These are phyloP conservation scores for Rhodosporidiobolus sp. DNA, from an alignment of 768 basidiomycete species.

Conservation along the genomic window DNA sequence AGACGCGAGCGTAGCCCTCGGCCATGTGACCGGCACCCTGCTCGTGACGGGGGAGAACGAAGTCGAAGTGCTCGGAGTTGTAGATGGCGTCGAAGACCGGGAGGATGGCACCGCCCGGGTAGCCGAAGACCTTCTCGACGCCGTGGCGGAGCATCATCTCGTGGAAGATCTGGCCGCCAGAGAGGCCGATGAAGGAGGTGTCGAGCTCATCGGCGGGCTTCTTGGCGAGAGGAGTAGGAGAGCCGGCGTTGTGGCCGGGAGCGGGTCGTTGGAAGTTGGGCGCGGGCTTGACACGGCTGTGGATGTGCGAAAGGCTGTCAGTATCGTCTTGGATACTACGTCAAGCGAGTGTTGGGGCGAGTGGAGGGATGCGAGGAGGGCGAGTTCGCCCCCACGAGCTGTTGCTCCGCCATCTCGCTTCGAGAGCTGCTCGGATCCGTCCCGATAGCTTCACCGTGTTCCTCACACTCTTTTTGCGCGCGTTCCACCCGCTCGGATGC, in stretches of 20 bases:
- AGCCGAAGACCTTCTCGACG: constrained; percentile 96
- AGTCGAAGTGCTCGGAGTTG: constrained; percentile 90
- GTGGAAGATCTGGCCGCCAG: constrained; percentile 96
- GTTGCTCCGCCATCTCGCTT: too few species aligned
- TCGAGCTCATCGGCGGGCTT: constrained; percentile 52
- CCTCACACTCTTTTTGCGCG: too few species aligned
- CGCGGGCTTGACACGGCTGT: constrained; percentile 30
- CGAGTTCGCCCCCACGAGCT: too few species aligned
- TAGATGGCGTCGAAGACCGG: constrained; percentile 99
- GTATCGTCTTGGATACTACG: not conserved
- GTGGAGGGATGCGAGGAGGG: not conserved
- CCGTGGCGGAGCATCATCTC: constrained; percentile 99
- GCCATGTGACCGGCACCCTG: constrained; percentile 99
- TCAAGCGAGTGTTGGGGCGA: too few species aligned
- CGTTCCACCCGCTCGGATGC: not conserved
- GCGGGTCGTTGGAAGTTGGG: constrained; percentile 32
- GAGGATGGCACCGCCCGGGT: constrained; percentile 88
- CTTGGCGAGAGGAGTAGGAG: constrained; percentile 16
- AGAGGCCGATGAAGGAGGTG: constrained; percentile 84
- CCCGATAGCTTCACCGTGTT: too few species aligned
- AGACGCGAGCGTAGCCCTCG: constrained; percentile 86
- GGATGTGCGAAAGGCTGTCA: not conserved
- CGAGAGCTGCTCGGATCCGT: too few species aligned
- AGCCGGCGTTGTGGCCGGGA: constrained; percentile 8
- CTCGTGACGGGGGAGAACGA: constrained; percentile 92